phyloP scores from a whole-genome alignment of 306 rosid species.

The Quercus robur region DNA sequence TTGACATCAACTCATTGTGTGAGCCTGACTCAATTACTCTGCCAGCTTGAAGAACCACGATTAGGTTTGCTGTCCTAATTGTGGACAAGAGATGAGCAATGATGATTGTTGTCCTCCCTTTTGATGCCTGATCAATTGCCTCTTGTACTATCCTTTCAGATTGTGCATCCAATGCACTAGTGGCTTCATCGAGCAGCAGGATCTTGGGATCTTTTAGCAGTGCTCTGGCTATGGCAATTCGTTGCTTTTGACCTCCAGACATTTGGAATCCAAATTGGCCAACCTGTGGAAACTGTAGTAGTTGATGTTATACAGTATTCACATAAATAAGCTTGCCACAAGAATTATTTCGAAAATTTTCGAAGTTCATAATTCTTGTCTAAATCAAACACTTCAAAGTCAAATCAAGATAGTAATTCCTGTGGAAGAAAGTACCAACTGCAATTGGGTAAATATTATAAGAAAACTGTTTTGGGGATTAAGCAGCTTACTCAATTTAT shows the following conservation, averaged over 20 bases:
- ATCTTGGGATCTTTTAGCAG: conserved; percentile 77
- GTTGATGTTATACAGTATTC: conserved; percentile 20
- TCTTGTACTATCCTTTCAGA: conserved; percentile 81
- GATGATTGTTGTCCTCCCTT: conserved; percentile 79
- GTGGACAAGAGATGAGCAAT: conserved; percentile 82
- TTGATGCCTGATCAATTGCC: conserved; percentile 81
- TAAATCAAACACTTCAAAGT: background rate
- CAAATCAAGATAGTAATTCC: background rate
- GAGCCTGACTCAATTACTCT: conserved; percentile 67
- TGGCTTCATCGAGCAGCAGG: conserved; percentile 86
- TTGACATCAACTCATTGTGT: conserved; percentile 60
- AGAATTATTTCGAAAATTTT: background rate
- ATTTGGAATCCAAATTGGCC: conserved; percentile 81
- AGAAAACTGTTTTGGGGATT: background rate
- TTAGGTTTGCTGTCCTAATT: conserved; percentile 49
- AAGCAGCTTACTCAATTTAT: background rate
- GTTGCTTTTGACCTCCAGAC: conserved; percentile 94
- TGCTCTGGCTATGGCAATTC: conserved; percentile 87
- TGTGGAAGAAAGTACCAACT: background rate
- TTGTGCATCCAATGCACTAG: conserved; percentile 81
- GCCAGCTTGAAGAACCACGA: conserved; percentile 69
- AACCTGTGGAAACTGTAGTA: conserved; percentile 43
- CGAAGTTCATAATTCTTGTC: background rate
- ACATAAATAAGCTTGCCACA: background rate
- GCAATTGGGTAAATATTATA: background rate